Conservation (phyloP, 2,329 filamentous ascomycete species). For the Fusarium beomiforme region DNA sequence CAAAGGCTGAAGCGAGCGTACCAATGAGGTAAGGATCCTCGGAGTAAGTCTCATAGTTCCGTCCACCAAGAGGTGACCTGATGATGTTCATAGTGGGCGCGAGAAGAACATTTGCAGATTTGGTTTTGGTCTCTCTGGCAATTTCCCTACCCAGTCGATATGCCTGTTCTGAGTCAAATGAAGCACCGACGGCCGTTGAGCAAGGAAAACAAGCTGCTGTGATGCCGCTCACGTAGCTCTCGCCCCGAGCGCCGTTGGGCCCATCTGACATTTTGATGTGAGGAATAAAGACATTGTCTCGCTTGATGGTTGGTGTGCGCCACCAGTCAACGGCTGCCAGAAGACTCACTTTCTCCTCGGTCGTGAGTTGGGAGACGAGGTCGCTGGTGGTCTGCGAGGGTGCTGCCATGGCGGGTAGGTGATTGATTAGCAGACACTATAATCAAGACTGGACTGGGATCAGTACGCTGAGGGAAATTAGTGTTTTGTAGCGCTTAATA, state of each 20-base stretch:
- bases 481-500: neutral
- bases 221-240: constrained; percentile 12
- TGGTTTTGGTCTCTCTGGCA: neutral
- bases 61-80: neutral
- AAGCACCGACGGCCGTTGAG: neutral
- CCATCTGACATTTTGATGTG: constrained; percentile 12
- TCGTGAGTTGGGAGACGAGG: neutral
- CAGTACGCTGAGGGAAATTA: neutral
- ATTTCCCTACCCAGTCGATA: neutral
- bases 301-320: neutral
- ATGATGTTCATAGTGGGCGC: constrained; percentile 10
- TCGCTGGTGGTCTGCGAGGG: neutral
- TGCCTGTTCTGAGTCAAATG: neutral
- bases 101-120: constrained; percentile 4
- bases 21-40: neutral
- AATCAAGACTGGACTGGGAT: neutral
- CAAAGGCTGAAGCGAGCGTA: constrained; percentile 1
- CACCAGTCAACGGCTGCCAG: constrained; percentile 6
- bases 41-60: constrained; percentile 13
- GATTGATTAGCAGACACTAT: neutral
- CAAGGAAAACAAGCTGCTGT: constrained; percentile 12
- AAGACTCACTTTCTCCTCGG: neutral
- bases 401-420: neutral
- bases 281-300: constrained; percentile 2
- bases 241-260: neutral